Base-by-base conservation (phyloP, 768 basidiomycete genomes). In the Tephrocybe sp. region DNA sequence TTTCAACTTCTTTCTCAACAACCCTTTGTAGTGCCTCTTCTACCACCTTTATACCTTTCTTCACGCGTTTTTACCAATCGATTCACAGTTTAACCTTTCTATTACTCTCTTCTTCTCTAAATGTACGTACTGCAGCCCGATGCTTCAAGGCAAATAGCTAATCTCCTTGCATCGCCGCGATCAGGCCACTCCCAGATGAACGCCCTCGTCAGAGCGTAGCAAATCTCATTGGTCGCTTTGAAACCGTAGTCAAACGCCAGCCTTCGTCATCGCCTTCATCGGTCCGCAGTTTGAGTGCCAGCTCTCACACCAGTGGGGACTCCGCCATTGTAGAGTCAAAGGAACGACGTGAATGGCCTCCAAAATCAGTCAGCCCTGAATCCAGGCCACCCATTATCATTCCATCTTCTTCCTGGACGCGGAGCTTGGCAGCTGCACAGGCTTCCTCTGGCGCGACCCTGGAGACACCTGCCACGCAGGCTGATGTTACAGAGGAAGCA, bases 201-300 rank as follows among this genome's bases (percentile, higher is more conserved):
- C 81, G 87, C 64, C 90, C 90, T 43, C 86, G 91, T 53, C 82
- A 81, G 65, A 90, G 86, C 61, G 91, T 93, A 42, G 91, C 91
- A 57, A 93, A 92, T 65, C 85, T 93, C 71, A 93, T 93, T 62
- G 91, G 91, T 45, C 81, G 87, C 52, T 93, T 93, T 59, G 91
- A 93, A 68, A 88, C 81, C 60, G 85, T 89, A 70, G 84, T 77
- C 50, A 92, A 89, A 65, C 81, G 83, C 44, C 78, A 81, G 59
- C 69, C 82, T 3, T 58, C 71, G 9, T 63, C 76, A 24, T 60
- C 58, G 15, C 63, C 77, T 42, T 62, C 60, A 54, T 68, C 77
- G 25, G 74, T 81, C 14, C 79, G 87, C 53, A 85, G 84, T 58
- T 75, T 80, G n/a, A 89, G 84, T 58, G 85, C 83, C 53, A 69